phyloP scores from a whole-genome alignment of 345 rosid genomes.

The Populus davidiana region DNA sequence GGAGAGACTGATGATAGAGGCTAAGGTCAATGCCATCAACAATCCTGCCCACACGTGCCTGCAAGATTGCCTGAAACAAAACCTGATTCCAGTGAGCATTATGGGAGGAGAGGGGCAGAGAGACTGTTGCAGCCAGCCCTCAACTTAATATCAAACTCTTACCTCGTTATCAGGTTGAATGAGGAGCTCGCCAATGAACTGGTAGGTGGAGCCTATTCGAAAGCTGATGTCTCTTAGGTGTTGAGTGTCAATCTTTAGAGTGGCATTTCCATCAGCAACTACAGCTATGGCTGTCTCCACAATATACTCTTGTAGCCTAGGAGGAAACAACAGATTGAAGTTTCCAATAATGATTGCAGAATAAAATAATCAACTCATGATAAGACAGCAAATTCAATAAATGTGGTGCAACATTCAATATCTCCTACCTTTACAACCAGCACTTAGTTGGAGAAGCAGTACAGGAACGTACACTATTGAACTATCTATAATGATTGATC shows the following conservation, averaged over 20 bases:
- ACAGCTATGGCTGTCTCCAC: conserved; percentile 52
- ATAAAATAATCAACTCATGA: neutral
- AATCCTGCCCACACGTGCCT: conserved; percentile 76
- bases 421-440: neutral
- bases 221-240: conserved; percentile 72
- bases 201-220: conserved; percentile 60
- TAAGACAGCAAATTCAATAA: neutral
- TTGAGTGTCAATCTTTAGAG: conserved; percentile 54
- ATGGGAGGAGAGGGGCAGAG: too few relatives aligned
- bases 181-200: conserved; percentile 78
- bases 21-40: conserved; percentile 76
- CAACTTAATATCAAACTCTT: neutral
- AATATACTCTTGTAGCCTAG: conserved; percentile 57
- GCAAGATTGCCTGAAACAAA: conserved; percentile 55
- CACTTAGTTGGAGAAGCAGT: neutral
- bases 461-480: neutral
- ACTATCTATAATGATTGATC: neutral
- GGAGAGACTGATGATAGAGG: conserved; percentile 63
- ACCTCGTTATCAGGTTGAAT: conserved; percentile 58
- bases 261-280: conserved; percentile 51
- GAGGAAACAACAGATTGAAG: conserved; percentile 9
- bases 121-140: neutral
- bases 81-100: neutral
- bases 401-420: neutral
- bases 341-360: neutral